A percentile compares a stretch with the other conserved stretches of the same genome.
Evolutionary conservation across 2,329 filamentous ascomycete species (phyloP).

Genomic region (Calonectria montana): DNA sequence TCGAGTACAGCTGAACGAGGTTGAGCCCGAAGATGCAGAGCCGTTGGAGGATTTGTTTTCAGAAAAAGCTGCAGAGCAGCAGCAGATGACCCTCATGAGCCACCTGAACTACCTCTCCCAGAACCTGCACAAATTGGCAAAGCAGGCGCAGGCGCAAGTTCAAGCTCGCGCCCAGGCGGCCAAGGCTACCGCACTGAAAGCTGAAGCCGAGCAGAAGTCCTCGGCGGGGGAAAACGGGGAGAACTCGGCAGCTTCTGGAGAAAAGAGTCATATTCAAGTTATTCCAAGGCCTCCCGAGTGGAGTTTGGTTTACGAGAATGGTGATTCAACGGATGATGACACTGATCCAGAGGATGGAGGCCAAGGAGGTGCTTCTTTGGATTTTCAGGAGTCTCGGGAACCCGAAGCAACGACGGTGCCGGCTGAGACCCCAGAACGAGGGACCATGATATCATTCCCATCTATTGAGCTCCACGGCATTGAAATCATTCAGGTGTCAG

Average conservation of each 20-base stretch:
- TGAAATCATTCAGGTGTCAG: slow-evolving; percentile 77
- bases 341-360: slow-evolving; percentile 56
- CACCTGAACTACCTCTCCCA: slow-evolving; percentile 81
- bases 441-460: slow-evolving; percentile 84
- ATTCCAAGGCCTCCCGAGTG: slow-evolving; percentile 85
- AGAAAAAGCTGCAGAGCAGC: slow-evolving; percentile 65
- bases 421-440: slow-evolving; percentile 64
- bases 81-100: slow-evolving; percentile 74
- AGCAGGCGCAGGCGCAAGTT: slow-evolving; percentile 53
- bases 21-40: slow-evolving; percentile 69
- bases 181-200: slow-evolving; percentile 32
- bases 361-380: slow-evolving; percentile 56
- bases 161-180: slow-evolving; percentile 22
- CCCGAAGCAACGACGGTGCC: slow-evolving; percentile 20
- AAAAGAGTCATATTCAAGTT: slow-evolving; percentile 74
- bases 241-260: slow-evolving; percentile 46
- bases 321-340: slow-evolving; percentile 61
- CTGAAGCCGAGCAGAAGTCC: slow-evolving; percentile 23
- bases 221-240: slow-evolving; percentile 16
- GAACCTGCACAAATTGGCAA: slow-evolving; percentile 76
- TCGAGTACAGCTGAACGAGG: slow-evolving; percentile 73
- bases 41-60: slow-evolving; percentile 74
- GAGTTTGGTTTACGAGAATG: slow-evolving; percentile 59
- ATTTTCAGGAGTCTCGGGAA: slow-evolving; percentile 40
- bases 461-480: slow-evolving; percentile 81